phyloP scores from a whole-genome alignment of 2,329 filamentous ascomycete species.

The Phaeosphaeria sp. region DNA sequence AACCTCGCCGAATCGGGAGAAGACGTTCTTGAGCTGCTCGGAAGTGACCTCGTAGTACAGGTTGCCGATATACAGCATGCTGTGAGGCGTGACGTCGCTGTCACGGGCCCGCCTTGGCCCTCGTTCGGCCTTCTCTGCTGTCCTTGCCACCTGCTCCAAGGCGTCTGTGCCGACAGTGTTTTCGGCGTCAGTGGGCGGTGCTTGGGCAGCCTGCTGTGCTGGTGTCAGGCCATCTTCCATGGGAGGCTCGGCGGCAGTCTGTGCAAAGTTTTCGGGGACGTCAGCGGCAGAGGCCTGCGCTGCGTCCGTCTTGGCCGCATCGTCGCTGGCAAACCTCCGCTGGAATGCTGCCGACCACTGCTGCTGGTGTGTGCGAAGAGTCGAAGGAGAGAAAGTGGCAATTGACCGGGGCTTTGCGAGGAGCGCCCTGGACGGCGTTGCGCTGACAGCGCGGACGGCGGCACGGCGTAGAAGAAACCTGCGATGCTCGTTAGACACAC shows the following conservation, averaged over 20 bases:
- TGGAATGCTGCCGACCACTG: conserved; percentile 53
- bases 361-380: conserved; percentile 44
- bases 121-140: not conserved
- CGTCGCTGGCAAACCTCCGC: conserved; percentile 58
- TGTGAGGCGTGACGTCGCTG: conserved; percentile 28
- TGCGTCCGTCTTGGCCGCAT: conserved; percentile 49
- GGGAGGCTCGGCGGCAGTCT: conserved; percentile 45
- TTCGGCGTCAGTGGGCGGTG: conserved; percentile 31
- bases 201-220: conserved; percentile 32
- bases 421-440: conserved; percentile 54
- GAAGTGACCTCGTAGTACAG: conserved; percentile 72
- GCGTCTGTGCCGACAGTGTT: conserved; percentile 37
- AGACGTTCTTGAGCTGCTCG: conserved; percentile 65
- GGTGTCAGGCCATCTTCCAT: conserved; percentile 42
- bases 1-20: conserved; percentile 65
- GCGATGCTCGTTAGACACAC: not conserved
- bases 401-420: conserved; percentile 51
- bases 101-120: not conserved
- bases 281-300: conserved; percentile 36
- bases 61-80: conserved; percentile 70
- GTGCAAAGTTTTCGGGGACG: conserved; percentile 39
- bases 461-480: conserved; percentile 67
- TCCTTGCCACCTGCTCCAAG: conserved; percentile 18
- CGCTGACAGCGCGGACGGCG: conserved; percentile 61
- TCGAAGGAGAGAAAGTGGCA: conserved; percentile 39